Percentiles rank a stretch among this genome's conserved stretches.
Evolutionary conservation across 257 asterid genomes (phyloP).

Genomic region (Nicotiana sylvestris): DNA sequence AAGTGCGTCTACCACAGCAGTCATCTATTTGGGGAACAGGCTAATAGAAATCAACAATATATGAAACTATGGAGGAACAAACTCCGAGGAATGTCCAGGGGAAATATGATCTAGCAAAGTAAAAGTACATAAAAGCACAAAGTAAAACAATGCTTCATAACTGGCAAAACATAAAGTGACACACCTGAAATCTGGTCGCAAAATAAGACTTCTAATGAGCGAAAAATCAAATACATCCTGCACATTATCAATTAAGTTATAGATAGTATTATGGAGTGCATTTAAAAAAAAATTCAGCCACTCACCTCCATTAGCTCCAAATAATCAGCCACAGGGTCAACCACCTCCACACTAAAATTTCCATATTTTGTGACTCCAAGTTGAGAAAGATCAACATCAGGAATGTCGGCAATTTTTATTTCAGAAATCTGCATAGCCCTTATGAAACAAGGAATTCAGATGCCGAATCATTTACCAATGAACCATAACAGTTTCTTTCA

Average conservation of each 20-base stretch:
- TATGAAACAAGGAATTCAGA: constrained; percentile 25
- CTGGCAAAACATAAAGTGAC: background rate
- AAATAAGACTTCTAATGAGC: constrained; percentile 66
- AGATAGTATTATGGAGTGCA: background rate
- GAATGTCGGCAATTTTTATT: constrained; percentile 73
- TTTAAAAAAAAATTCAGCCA: background rate
- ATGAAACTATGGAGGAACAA: background rate
- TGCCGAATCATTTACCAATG: constrained; percentile 15
- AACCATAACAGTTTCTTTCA: background rate
- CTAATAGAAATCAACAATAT: background rate
- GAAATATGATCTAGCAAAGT: background rate
- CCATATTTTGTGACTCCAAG: constrained; percentile 62
- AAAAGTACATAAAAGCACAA: background rate
- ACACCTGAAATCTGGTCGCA: constrained; percentile 84
- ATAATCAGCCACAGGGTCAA: constrained; percentile 92
- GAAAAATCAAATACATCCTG: constrained; percentile 92
- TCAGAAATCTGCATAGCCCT: constrained; percentile 68
- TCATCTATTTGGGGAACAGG: background rate
- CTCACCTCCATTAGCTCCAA: constrained; percentile 96
- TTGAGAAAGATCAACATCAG: constrained; percentile 71
- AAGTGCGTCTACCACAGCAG: background rate
- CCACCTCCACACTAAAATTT: constrained; percentile 71
- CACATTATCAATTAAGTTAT: constrained; percentile 19
- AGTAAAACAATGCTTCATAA: background rate
- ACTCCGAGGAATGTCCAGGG: background rate